Percentiles rank a stretch among this genome's conserved stretches.
Evolutionary conservation across 768 basidiomycete species (phyloP).

Genomic region (Xerocomellus chrysenteron): DNA sequence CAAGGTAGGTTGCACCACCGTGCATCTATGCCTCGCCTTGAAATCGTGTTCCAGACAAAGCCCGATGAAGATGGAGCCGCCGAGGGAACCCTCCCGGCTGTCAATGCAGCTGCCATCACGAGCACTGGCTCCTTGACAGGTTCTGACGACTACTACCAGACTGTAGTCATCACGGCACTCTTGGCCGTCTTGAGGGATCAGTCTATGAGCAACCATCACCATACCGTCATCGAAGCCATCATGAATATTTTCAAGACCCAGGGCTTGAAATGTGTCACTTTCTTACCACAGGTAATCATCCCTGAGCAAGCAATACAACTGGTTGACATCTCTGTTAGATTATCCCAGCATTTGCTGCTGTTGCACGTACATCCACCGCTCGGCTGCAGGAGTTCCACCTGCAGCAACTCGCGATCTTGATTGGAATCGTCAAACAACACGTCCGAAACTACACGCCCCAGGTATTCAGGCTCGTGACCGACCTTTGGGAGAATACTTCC

Average conservation of each 20-base stretch:
- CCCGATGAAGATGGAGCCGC: constrained; percentile 62
- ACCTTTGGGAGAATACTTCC: constrained; percentile 83
- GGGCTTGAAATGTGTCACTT: constrained; percentile 92
- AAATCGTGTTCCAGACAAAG: constrained; percentile 41
- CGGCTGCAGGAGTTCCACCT: constrained; percentile 90
- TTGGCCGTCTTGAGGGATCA: constrained; percentile 87
- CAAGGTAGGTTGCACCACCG: constrained; percentile 55
- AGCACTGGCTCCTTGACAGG: constrained; percentile 59
- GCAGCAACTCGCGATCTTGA: constrained; percentile 92
- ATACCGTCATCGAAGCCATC: constrained; percentile 94
- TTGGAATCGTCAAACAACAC: constrained; percentile 96
- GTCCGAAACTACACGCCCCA: constrained; percentile 88
- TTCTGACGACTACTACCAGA: constrained; percentile 96
- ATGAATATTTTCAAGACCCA: constrained; percentile 99
- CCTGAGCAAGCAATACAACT: constrained; percentile 1
- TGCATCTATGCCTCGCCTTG: background rate
- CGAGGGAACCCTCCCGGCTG: constrained; percentile 59
- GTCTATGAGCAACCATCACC: constrained; percentile 80
- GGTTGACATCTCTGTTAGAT: constrained; percentile 49
- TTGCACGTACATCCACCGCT: constrained; percentile 78
- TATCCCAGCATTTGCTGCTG: constrained; percentile 90
- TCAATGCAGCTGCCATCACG: constrained; percentile 67
- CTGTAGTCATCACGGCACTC: constrained; percentile 87
- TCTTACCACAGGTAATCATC: constrained; percentile 77
- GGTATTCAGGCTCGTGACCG: constrained; percentile 80